Base-by-base conservation (phyloP, 768 basidiomycete genomes). In the Polyporus arcularius region DNA sequence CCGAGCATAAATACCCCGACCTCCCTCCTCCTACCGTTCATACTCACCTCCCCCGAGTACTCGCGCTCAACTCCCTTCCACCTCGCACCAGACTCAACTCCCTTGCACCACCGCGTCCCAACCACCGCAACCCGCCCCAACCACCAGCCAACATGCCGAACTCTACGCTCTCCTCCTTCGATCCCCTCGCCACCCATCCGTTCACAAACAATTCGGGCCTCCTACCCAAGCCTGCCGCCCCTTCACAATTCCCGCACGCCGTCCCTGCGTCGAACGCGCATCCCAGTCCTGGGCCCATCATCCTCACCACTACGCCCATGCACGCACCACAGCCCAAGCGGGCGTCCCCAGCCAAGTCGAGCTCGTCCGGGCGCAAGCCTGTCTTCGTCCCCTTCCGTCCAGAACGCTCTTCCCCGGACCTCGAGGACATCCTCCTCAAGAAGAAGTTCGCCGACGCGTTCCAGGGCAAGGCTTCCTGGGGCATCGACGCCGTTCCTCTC, bases 141-240 rank as follows among this genome's bases (percentile, higher is more conserved):
- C 28, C 60, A 26, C 55, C 42, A 53, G 32, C 61, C 60, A 58
- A 43, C 58, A 73, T 73, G 72, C 67, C 75, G 51, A 65, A 70
- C 35, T 66, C 71, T 40, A 58, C 66, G 28, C 72, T 73, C 65
- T 72, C 75, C 21, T 80, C 82, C 26, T 86, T 87, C 67, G 76
- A 87, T 74, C 85, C 85, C 42, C 81, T 82, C 67, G 82, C 80
- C 21, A 78, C 76, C 18, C 83, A 87, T 69, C 83, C 84, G 10
- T 87, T 86, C 77, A 85, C 83, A 41, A 74, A 76, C 68, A 68
- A 65, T 65, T 71, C 72, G 45, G 70, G 72, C 30, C 57, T 70
- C n/a, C 53, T 72, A 30, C 73, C 76, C 32, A 72, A 71, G 55
- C 78, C 82, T 53, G 78, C 81, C 10, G 68, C 70, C 31, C 82